Evolutionary conservation across 306 rosid species (phyloP), one percentile per base, ranked within the genome.

Genomic region (Glycine tomentella): DNA sequence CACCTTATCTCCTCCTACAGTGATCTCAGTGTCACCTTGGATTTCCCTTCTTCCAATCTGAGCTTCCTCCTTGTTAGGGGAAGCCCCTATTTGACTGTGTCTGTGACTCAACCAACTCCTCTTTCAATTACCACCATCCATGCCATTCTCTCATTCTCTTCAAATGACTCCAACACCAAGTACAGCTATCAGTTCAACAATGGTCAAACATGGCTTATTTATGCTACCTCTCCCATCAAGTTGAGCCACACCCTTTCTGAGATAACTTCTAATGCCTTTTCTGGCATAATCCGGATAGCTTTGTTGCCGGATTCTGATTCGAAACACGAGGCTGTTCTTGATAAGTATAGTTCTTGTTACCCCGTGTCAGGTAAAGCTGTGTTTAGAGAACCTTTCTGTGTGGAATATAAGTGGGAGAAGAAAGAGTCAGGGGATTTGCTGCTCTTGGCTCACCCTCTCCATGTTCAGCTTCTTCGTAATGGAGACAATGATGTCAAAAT

Each of bases 401-500:
- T 93, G 80, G 92, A 89, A 68, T 95, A 95, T 51, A 89, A 84
- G 75, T 95, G 97, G 97, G 92, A 89, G 69, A 93, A 90, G 90
- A 86, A 80, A 58, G 96, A 97, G 0, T 88, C 89, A 72, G 96
- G 91, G 0, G 94, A 91, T 62, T 80, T 95, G 88, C 75, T 93
- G 9, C 75, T 95, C 82, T 80, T 95, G 7, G 97, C 97, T 5
- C 99, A 95, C 79, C 99, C 97, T 81, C 90, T 95, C 3, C 99
- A 95, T 88, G 79, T 91, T 45, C 74, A 82, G 17, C 91, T 95
- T 4, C 50, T 95, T 6, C 33, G 86, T 10, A 12, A 66, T 7
- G 77, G 65, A 1, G 92, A 57, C 20, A 72, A 69, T 67, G 67
- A 84, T 25, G 76, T 77, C 6, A 86, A 84, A 8, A 70, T 93